Base-by-base conservation (phyloP, 169 alveolate genomes). In the Theileria orientalis region DNA sequence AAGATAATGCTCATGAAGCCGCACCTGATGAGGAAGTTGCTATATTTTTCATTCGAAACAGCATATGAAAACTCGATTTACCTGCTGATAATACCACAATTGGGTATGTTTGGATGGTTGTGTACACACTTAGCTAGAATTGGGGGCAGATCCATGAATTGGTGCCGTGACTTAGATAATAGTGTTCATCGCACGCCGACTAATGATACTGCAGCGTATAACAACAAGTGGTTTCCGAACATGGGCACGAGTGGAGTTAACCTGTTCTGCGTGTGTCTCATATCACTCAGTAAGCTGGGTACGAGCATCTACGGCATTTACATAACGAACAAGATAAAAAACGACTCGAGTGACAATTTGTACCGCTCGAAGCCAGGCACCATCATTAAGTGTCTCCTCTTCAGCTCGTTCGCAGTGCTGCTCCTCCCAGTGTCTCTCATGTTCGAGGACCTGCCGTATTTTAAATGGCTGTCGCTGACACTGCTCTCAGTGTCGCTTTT, bases 21-120 rank as follows among this genome's bases (percentile, higher is more conserved):
- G 25, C 29, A 41, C 47, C 29, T 76, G 67, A 27, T 76, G 56
- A 76, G 57, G 80, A 69, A 56, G 35, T 25, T 79, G 6, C 23
- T 74, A 14, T 79, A 68, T 56, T 59, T 79, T 23, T 9, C 87
- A 6, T n/a, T 79, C 46, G 87, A 79, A 51, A 79, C 87, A 0
- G 80, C 87, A 19, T 79, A 59, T 32, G 83, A 79, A 29, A 71
- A 79, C 37, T 41, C 83, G 1, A 16, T 79, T 7, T 30, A 52
- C 35, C 73, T 49, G 35, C 60, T 79, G 30, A 40, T 62, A 27
- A 70, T 79, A 29, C 87, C 87, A 13, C 51, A 46, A 7, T 56
- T 66, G 19, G 75, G 79, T 71, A 29, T 11, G 77, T 44, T n/a
- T 27, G 16, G 27, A 23, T 1, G 33, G 7, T 1, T 25, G 63